Conservation (phyloP, 106 monocot species). For the Narthecium ossifragum region DNA sequence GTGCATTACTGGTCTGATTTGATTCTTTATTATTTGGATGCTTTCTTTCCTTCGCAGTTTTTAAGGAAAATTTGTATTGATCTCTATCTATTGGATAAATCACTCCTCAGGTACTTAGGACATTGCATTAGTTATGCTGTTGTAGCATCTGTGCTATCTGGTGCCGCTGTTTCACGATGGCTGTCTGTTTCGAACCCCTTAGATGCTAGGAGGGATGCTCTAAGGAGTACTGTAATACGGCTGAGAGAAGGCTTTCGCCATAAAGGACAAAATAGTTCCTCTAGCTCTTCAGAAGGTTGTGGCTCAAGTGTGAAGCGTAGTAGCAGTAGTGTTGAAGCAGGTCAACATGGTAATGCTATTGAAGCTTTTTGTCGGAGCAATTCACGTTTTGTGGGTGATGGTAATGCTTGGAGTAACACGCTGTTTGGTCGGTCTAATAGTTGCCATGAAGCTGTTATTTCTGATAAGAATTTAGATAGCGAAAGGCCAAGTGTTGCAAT, state of each 20-base stretch:
- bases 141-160: conserved; percentile 84
- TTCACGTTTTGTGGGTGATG: conserved; percentile 45
- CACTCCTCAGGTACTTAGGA: conserved; percentile 77
- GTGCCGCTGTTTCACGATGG: conserved; percentile 71
- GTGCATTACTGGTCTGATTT: conserved; percentile 80
- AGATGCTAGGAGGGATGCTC: conserved; percentile 84
- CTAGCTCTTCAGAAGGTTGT: conserved; percentile 94
- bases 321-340: conserved; percentile 85
- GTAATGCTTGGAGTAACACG: conserved; percentile 47
- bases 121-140: conserved; percentile 96
- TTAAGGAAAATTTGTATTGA: too few species aligned
- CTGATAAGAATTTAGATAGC: conserved; percentile 71
- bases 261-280: conserved; percentile 77
- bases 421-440: conserved; percentile 64
- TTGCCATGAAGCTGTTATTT: conserved; percentile 66
- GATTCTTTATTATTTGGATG: conserved; percentile 2
- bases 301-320: conserved; percentile 93
- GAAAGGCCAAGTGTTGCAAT: conserved; percentile 60
- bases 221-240: conserved; percentile 87
- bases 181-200: conserved; percentile 71
- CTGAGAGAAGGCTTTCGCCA: conserved; percentile 84
- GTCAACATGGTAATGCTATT: conserved; percentile 60
- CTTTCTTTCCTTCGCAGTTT: conserved; percentile 1
- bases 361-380: conserved; percentile 66
- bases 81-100: neutral